phyloP scores from a whole-genome alignment of 495 filamentous ascomycete species.

The Xylaria intraflava region DNA sequence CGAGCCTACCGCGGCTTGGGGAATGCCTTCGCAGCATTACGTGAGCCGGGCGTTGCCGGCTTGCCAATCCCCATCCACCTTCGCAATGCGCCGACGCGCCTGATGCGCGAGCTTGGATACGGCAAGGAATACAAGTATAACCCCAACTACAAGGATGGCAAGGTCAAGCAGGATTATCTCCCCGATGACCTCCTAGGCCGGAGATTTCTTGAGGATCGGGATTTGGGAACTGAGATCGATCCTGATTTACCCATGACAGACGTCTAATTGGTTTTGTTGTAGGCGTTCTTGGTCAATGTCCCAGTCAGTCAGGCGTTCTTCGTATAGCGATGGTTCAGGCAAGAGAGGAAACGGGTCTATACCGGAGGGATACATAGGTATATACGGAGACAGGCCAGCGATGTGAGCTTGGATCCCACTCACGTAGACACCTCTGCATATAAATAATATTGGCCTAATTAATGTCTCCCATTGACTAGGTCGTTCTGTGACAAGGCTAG shows the following conservation, averaged over 20 bases:
- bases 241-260: conserved; percentile 40
- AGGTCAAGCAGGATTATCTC: conserved; percentile 82
- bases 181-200: conserved; percentile 63
- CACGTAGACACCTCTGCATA: not conserved
- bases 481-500: not conserved
- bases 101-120: conserved; percentile 90
- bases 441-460: not conserved
- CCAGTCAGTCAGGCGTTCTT: not conserved
- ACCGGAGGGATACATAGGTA: not conserved
- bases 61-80: conserved; percentile 81
- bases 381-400: not conserved
- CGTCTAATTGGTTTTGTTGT: conserved; percentile 2
- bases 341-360: not conserved
- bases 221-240: conserved; percentile 76
- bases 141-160: conserved; percentile 78
- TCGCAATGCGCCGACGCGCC: conserved; percentile 79
- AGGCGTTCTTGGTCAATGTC: not conserved
- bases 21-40: conserved; percentile 65
- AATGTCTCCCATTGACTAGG: not conserved
- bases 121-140: conserved; percentile 96
- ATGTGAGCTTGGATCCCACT: not conserved
- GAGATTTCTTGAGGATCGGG: conserved; percentile 71
- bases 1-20: conserved; percentile 76
- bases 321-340: not conserved
- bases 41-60: conserved; percentile 71